Evolutionary conservation across 306 rosid species (phyloP).

Genomic region (Lathyrus sativus): DNA sequence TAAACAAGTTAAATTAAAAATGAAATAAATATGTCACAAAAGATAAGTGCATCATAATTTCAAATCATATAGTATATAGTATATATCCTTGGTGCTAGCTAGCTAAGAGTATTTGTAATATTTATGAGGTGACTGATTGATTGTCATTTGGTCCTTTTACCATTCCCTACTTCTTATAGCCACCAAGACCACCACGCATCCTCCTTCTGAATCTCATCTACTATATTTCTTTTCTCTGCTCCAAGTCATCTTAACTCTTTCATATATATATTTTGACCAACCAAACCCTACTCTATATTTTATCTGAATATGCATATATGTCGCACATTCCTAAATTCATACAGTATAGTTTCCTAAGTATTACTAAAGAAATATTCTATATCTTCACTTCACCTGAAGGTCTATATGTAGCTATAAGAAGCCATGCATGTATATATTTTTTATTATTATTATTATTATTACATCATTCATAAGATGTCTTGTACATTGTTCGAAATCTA

Average conservation of each 20-base stretch:
- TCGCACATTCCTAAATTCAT: conserved; percentile 3
- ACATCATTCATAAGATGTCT: not conserved
- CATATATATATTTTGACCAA: conserved; percentile 18
- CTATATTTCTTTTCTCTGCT: conserved; percentile 17
- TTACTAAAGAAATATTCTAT: not conserved
- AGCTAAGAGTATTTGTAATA: not conserved
- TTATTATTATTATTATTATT: not conserved
- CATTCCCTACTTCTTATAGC: conserved; percentile 25
- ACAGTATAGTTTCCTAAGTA: too few relatives aligned
- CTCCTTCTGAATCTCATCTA: not conserved
- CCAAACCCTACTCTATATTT: conserved; percentile 14
- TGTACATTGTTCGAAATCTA: not conserved
- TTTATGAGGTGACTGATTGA: conserved; percentile 40
- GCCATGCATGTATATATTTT: not conserved
- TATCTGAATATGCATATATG: not conserved
- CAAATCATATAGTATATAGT: too few relatives aligned
- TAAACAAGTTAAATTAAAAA: not conserved
- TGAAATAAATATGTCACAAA: not conserved
- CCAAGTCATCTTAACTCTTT: conserved; percentile 10
- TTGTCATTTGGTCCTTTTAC: conserved; percentile 27
- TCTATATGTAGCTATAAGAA: not conserved
- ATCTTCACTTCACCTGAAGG: not conserved
- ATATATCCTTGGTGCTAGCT: not conserved
- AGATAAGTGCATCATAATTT: too few relatives aligned
- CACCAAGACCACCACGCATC: conserved; percentile 5